A percentile compares a stretch with the other conserved stretches of the same genome.
These are phyloP conservation scores for Colletotrichum spinosum DNA, from an alignment of 2,329 filamentous ascomycete genomes.

Conservation along the genomic window DNA sequence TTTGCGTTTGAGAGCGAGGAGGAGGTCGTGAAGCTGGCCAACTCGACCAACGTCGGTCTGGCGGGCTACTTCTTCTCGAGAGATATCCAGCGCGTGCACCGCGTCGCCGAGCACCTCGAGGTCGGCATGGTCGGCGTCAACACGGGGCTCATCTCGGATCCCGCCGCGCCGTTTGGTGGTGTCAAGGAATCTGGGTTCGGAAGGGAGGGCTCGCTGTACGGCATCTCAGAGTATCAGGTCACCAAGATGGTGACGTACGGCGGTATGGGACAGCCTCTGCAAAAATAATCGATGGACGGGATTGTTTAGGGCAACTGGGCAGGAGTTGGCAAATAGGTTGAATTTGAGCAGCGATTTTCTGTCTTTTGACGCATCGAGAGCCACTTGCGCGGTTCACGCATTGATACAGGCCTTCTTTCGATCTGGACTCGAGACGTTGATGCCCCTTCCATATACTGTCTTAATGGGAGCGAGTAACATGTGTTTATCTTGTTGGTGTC, in stretches of 20 bases:
- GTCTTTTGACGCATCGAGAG: not conserved
- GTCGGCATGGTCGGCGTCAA: constrained; percentile 92
- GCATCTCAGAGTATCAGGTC: constrained; percentile 79
- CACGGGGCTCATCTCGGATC: constrained; percentile 74
- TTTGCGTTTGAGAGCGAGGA: constrained; percentile 91
- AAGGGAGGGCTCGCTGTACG: constrained; percentile 81
- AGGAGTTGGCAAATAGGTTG: constrained; percentile 4
- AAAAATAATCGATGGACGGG: constrained; percentile 12
- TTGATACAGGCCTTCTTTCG: not conserved
- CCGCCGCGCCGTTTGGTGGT: constrained; percentile 76
- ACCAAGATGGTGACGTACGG: constrained; percentile 70
- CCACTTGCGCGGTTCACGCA: not conserved
- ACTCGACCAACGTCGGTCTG: constrained; percentile 84
- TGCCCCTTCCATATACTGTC: too few relatives aligned
- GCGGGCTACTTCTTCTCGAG: constrained; percentile 93
- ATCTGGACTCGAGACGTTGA: too few relatives aligned
- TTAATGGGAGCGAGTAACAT: too few relatives aligned
- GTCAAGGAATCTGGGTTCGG: constrained; percentile 88
- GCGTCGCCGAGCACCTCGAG: constrained; percentile 77
- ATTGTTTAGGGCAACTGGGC: constrained; percentile 10
- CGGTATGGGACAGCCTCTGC: constrained; percentile 38
- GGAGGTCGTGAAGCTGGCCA: constrained; percentile 87
- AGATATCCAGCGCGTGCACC: constrained; percentile 68
- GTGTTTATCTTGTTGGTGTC: too few relatives aligned
- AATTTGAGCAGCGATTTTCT: constrained; percentile 2